phyloP scores from a whole-genome alignment of 2,329 filamentous ascomycete genomes.

The Thelonectria discophora region DNA sequence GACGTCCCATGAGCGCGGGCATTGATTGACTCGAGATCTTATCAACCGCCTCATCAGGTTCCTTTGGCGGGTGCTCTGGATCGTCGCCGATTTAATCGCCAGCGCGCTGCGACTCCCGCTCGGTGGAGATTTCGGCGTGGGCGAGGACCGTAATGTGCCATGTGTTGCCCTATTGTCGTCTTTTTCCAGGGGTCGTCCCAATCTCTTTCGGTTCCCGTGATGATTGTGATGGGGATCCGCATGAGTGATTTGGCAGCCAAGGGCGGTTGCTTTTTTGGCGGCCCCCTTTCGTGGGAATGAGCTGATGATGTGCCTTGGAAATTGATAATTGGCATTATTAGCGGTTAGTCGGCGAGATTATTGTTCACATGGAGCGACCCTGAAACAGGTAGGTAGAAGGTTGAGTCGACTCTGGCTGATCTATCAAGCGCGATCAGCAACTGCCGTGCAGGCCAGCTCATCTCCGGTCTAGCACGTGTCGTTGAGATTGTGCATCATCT shows the following conservation, averaged over 20 bases:
- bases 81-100: constrained; percentile 24
- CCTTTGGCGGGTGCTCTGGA: constrained; percentile 11
- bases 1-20: not conserved
- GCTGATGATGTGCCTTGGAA: constrained; percentile 21
- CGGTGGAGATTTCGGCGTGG: constrained; percentile 12
- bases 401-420: too few relatives aligned
- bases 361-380: not conserved
- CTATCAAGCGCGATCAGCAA: not conserved
- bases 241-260: constrained; percentile 24
- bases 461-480: constrained; percentile 1
- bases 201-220: constrained; percentile 31
- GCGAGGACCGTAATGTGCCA: not conserved
- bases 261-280: constrained; percentile 12
- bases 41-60: constrained; percentile 13
- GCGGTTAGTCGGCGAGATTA: constrained; percentile 1
- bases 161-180: constrained; percentile 2
- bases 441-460: constrained; percentile 3
- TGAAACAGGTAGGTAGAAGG: not conserved
- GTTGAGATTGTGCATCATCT: not conserved
- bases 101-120: constrained; percentile 11
- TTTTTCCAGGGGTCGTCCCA: constrained; percentile 17
- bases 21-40: constrained; percentile 17
- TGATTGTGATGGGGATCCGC: constrained; percentile 29
- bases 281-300: constrained; percentile 30
- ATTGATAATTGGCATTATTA: constrained; percentile 10